Base-by-base conservation (phyloP, 805 yeast species). In the Grigorovia transvaalensis region DNA sequence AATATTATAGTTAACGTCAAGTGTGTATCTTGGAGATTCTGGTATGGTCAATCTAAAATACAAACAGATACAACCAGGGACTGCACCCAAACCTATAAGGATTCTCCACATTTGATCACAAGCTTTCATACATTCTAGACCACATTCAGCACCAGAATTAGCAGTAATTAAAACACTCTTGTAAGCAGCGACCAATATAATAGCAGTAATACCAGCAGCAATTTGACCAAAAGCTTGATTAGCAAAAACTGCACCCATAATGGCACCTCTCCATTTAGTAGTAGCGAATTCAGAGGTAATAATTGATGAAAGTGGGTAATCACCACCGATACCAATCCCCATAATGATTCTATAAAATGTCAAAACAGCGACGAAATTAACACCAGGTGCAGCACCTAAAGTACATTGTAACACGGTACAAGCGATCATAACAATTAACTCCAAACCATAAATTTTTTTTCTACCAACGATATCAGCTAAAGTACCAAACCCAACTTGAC, bases 281-380 rank as follows among this genome's bases (percentile, higher is more conserved):
- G 96, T 87, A 29, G 96, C 79, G 64, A 88, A 88, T 75, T 88
- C 96, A 53, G 96, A 84, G 9, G 96, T 84, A 58, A 88, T 88
- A 68, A 88, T 84, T n/a, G 96, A 87, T 17, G 96, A 87, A 63
- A 89, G 77, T 59, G 96, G 96, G 70, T 88, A 88, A 74, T 88
- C 96, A 78, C 96, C 96, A 75, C 96, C 96, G 61, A 88, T 89
- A 81, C 96, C 96, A 62, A 89, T 84, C 77, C 96, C 96, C 88
- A 83, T 84, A 56, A 88, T 65, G 58, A 88, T 82, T 80, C 96
- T 85, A 73, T 81, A 83, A 64, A 84, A 82, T 11, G 83, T 72
- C 56, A 89, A 75, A 49, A 87, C 75, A 45, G 93, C 95, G 52
- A 80, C 79, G 63, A 88, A 84, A 64, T 75, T 77, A 54, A 88